phyloP scores from a whole-genome alignment of 352 stramenopile species.

The Sclerospora graminicola region DNA sequence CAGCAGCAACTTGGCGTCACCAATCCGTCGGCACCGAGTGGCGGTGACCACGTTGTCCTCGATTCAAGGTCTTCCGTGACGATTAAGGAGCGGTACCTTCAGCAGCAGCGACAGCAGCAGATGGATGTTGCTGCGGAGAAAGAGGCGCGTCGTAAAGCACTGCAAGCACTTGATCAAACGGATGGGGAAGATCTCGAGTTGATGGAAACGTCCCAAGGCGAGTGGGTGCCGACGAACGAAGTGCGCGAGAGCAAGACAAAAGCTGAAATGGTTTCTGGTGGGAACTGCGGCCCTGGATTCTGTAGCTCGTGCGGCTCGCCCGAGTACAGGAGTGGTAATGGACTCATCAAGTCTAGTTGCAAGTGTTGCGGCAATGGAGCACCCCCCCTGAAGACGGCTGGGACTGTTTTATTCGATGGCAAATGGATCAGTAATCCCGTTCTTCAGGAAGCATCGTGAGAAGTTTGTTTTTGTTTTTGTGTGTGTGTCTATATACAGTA shows the following conservation, averaged over 20 bases:
- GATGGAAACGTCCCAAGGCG: constrained; percentile 43
- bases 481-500: too few species aligned
- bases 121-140: constrained; percentile 12
- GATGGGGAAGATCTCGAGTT: constrained; percentile 40
- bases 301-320: constrained; percentile 33
- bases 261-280: constrained; percentile 7
- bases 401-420: constrained; percentile 29
- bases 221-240: constrained; percentile 46
- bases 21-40: constrained; percentile 5
- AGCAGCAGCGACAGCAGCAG: constrained; percentile 30
- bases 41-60: too few species aligned
- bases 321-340: constrained; percentile 34
- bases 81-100: constrained; percentile 25
- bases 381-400: constrained; percentile 7
- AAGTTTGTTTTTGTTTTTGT: constrained; percentile 1
- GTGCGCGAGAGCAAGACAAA: constrained; percentile 5
- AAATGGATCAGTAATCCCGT: constrained; percentile 26
- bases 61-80: too few species aligned
- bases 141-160: constrained; percentile 5
- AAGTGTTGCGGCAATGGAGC: constrained; percentile 16
- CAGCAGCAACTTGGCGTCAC: constrained; percentile 18
- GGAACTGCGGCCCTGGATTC: constrained; percentile 19
- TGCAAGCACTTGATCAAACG: constrained; percentile 22
- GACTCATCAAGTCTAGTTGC: constrained; percentile 33
- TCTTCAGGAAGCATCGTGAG: constrained; percentile 13